Evolutionary conservation across 2,329 filamentous ascomycete species (phyloP).

Genomic region (Clonostachys byssicola): DNA sequence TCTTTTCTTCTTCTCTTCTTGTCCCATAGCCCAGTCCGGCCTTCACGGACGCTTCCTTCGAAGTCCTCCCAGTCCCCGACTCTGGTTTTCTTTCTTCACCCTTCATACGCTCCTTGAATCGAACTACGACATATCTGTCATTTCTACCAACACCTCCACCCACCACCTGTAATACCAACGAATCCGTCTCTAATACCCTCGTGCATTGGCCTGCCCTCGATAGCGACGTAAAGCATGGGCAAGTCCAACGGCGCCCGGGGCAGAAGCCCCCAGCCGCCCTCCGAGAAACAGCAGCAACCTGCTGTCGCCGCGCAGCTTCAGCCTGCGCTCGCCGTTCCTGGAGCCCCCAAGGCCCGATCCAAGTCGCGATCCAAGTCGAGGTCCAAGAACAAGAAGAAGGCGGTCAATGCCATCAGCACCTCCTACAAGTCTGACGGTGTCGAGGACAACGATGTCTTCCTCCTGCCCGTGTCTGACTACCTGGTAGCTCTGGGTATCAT

Average conservation of each 20-base stretch:
- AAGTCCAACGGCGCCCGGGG: constrained; percentile 23
- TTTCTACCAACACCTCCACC: no score
- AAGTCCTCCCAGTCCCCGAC: no score
- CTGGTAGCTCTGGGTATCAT: constrained; percentile 71
- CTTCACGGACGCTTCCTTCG: no score
- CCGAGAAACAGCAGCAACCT: constrained; percentile 3
- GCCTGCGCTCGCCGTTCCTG: constrained; percentile 3
- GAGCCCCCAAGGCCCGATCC: constrained; percentile 2
- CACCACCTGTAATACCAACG: no score
- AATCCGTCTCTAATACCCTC: no score
- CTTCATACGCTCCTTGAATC: no score
- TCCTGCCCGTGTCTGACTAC: constrained; percentile 81
- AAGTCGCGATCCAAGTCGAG: constrained; percentile 6
- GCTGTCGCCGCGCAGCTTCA: not conserved
- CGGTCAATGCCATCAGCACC: constrained; percentile 22
- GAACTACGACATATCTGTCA: no score
- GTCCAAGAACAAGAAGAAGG: constrained; percentile 12
- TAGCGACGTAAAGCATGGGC: constrained; percentile 16
- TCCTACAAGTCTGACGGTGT: constrained; percentile 78
- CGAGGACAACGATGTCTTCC: constrained; percentile 86
- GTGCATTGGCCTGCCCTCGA: no score
- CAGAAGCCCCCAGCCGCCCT: constrained; percentile 27
- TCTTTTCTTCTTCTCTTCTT: no score
- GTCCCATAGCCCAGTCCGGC: no score
- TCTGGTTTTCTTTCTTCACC: no score